Conservation (phyloP, 75 land plant species). For the Isoetes taiwanensis region DNA sequence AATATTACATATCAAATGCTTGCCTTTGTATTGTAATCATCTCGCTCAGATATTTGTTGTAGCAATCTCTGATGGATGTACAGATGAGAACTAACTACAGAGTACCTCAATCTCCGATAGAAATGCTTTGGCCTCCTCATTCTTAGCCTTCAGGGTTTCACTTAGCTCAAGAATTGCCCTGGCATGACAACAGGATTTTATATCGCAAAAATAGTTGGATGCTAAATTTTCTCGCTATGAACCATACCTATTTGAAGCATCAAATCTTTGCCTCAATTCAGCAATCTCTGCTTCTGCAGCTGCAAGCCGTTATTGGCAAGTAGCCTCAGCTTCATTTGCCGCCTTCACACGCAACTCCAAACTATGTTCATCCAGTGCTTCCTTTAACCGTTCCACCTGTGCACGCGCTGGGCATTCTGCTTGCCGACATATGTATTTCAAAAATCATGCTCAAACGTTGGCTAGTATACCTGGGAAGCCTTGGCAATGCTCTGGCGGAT, state of each 20-base stretch:
- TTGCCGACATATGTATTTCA: no score
- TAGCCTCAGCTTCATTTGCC: conserved; percentile 93
- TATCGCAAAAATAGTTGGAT: no score
- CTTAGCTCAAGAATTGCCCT: no score
- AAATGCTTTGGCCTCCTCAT: conserved; percentile 80
- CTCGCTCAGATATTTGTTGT: conserved; percentile 90
- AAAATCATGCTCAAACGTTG: no score
- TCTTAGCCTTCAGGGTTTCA: conserved; percentile 60
- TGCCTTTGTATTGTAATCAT: conserved; percentile 96
- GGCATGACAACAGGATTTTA: no score
- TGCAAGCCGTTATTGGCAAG: conserved; percentile 77
- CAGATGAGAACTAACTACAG: conserved; percentile 2
- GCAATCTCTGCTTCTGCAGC: conserved; percentile 93
- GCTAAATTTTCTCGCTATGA: no score
- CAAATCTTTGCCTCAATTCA: conserved; percentile 57
- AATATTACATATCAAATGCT: neutral
- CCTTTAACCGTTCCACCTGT: conserved; percentile 64
- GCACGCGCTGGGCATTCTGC: conserved; percentile 79
- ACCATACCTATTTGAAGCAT: conserved; percentile 60
- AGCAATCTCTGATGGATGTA: conserved; percentile 72
- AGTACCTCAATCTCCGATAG: conserved; percentile 87
- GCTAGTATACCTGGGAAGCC: no score
- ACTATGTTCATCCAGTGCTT: conserved; percentile 72
- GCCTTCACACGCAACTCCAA: conserved; percentile 80
- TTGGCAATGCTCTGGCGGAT: no score